phyloP scores from a whole-genome alignment of 345 rosid species.

The Rhodamnia rubescens region DNA sequence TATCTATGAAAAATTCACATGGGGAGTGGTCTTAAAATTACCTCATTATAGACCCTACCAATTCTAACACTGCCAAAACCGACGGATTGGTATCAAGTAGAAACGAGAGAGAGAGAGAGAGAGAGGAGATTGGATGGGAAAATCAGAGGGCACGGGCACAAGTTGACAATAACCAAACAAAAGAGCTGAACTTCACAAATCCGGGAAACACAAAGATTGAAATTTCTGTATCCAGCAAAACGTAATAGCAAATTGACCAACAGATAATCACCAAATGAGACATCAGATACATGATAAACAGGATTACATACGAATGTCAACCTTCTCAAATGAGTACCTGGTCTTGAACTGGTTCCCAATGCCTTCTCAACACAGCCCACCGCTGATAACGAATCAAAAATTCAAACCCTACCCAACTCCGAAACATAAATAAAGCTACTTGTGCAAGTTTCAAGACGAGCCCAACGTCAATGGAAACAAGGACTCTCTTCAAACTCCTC shows the following conservation, averaged over 20 bases:
- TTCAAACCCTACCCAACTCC: constrained; percentile 1
- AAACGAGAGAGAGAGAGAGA: not conserved
- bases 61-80: not conserved
- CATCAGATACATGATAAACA: not conserved
- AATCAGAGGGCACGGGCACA: not conserved
- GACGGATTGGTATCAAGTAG: not conserved
- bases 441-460: constrained; percentile 1
- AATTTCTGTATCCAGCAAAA: not conserved
- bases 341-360: not conserved
- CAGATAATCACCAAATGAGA: not conserved
- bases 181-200: not conserved
- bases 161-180: not conserved
- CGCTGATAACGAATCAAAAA: constrained; percentile 1
- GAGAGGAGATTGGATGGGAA: not conserved
- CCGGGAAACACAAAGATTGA: not conserved
- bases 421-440: not conserved
- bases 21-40: not conserved
- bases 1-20: not conserved
- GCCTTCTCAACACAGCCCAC: constrained; percentile 2
- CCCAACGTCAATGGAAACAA: constrained; percentile 12
- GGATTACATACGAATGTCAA: not conserved
- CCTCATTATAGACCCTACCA: not conserved
- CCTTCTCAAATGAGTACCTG: not conserved
- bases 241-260: not conserved
- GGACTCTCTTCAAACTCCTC: constrained; percentile 17